Evolutionary conservation across 805 yeast species (phyloP), one percentile per base, ranked within the genome.

Genomic region (Debaryomyces prosopidis): DNA sequence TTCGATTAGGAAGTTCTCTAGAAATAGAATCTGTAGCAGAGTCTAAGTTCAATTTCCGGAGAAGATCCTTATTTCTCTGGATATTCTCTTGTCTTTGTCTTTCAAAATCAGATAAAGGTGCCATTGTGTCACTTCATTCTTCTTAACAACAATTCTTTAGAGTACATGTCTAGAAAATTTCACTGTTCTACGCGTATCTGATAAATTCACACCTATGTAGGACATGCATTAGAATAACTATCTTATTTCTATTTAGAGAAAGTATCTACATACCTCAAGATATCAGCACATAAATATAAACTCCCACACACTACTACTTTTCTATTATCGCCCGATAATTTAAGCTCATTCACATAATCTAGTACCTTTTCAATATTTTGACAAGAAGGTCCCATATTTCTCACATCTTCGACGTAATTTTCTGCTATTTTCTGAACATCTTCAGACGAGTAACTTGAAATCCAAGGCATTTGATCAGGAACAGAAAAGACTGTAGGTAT

Each of bases 391-490:
- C 48, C 32, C 3, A 40, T 45, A 12, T 51, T 51, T 14, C 9
- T 35, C 3, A 58, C 54, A 18, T 59, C 62, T 14, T 2, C 73
- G 51, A 49, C 51, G 16, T 43, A 60, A 11, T 42, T 41, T n/a
- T 51, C 51, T 1, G 68, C 70, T 8, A 26, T 48, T 31, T n/a
- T 39, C 42, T 20, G 37, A 30, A 84, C 57, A 14, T 61, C 66
- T 1, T 46, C 54, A 0, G 70, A 57, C 3, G 59, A 55, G 50
- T 71, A 73, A 1, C 91, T 67, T 35, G 71, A 57, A 4, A 94
- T 82, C 98, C 98, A 94, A 0, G 98, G 97, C 99, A 94, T 94
- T 0, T 89, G 85, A 11, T 85, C 91, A 0, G 95, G 92, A 1
- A 68, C 55, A 2, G 82, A 77, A 60, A 91, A 94, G 27, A 69